Evolutionary conservation across 805 yeast species (phyloP).

Genomic region (Kodamaea jinghongensis): DNA sequence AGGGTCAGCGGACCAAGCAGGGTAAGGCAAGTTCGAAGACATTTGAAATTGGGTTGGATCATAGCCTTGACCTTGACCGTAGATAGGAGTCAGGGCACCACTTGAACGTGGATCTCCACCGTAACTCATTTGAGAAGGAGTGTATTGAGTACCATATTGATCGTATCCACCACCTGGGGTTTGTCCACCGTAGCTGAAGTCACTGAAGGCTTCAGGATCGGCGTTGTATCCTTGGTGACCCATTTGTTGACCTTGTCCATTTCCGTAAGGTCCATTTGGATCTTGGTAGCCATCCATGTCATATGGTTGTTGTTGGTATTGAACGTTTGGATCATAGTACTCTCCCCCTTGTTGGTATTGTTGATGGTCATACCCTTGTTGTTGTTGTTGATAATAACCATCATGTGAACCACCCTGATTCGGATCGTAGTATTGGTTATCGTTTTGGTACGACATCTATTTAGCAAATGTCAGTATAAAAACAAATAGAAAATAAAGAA

Average conservation of each 20-base stretch:
- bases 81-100: conserved; percentile 93
- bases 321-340: conserved; percentile 48
- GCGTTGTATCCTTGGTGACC: conserved; percentile 47
- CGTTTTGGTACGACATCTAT: conserved; percentile 62
- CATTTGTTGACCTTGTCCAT: conserved; percentile 17
- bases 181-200: conserved; percentile 56
- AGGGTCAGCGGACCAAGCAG: conserved; percentile 98
- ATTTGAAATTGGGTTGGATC: conserved; percentile 63
- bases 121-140: conserved; percentile 85
- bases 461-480: not conserved
- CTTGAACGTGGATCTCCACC: conserved; percentile 80
- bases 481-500: conserved; percentile 1
- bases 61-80: conserved; percentile 56
- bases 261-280: conserved; percentile 21
- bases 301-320: conserved; percentile 50
- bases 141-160: conserved; percentile 66
- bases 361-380: conserved; percentile 37
- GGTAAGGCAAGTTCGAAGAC: conserved; percentile 90
- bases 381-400: conserved; percentile 29
- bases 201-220: conserved; percentile 65
- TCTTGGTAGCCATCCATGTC: conserved; percentile 49
- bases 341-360: conserved; percentile 40
- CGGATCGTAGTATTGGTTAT: conserved; percentile 41
- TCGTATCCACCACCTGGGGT: conserved; percentile 64
- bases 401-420: conserved; percentile 22